Conservation (phyloP, 2,329 filamentous ascomycete genomes). For the Aspergillus brunneoviolaceus region DNA sequence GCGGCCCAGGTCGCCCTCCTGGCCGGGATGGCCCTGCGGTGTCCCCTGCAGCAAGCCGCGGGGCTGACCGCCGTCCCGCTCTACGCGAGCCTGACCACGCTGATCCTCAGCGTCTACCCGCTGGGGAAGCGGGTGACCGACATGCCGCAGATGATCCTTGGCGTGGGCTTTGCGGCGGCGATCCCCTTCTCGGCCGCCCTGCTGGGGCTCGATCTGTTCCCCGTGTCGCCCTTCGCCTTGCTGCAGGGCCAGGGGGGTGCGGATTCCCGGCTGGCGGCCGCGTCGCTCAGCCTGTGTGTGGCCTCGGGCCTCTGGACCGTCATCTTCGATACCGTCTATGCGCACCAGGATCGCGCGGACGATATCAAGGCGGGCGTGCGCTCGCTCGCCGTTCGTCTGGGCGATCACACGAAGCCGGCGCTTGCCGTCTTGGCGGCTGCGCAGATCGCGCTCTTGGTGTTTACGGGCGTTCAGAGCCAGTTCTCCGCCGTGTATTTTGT, state of each 20-base stretch:
- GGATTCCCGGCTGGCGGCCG: neutral
- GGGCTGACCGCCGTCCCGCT: neutral
- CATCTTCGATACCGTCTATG: slow-evolving; percentile 89
- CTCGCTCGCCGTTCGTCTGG: slow-evolving; percentile 67
- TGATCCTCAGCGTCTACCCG: slow-evolving; percentile 6
- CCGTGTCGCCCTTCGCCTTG: no score
- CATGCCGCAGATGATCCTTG: slow-evolving; percentile 8
- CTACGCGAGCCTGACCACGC: neutral
- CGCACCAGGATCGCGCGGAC: slow-evolving; percentile 86
- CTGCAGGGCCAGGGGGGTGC: neutral
- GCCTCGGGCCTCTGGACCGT: slow-evolving; percentile 70
- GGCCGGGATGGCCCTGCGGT: neutral
- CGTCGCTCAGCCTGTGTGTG: neutral
- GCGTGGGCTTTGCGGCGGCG: slow-evolving; percentile 6
- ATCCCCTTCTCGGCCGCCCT: slow-evolving; percentile 2
- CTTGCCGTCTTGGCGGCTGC: slow-evolving; percentile 3
- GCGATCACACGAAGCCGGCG: slow-evolving; percentile 1
- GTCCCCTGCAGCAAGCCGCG: neutral
- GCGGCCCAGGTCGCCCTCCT: neutral
- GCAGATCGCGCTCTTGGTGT: slow-evolving; percentile 4
- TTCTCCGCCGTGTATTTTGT: slow-evolving; percentile 12
- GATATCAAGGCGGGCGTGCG: slow-evolving; percentile 86
- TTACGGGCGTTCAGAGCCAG: neutral
- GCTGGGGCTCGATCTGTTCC: neutral
- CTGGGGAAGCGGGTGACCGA: slow-evolving; percentile 10